Base-by-base conservation (phyloP, 2,329 filamentous ascomycete species). In the Geosmithia putterillii region DNA sequence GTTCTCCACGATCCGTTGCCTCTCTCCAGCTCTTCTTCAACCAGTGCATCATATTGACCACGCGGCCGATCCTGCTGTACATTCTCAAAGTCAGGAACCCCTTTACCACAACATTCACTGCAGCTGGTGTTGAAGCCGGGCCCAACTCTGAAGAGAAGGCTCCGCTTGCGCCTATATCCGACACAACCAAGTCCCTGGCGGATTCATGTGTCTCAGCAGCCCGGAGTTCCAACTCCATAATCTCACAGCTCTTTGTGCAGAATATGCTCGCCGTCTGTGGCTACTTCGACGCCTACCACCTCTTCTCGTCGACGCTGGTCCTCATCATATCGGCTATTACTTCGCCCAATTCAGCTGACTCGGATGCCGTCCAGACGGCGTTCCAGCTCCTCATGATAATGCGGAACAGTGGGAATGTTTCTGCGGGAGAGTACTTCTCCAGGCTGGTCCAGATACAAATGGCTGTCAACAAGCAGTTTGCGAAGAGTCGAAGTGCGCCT, bases 1-100 rank as follows among this genome's bases (percentile, higher is more conserved):
- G 42, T 8, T 42, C 43, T 17, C 44, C 46, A n/a, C 46, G 46
- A 38, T 42, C 46, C 2, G 42, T 44, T 22, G 46, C 46, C 22
- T 48, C 46, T 18, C 15, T 48, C 7, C 46, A 48, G 18, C 40
- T 48, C 22, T 44, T 46, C 28, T 48, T 44, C 18, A 46, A 48
- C n/a, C 46, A 48, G 18, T 48, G 46, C 22, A 48, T 48, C 25
- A 48, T 48, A n/a, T 32, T 48, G 28, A 46, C 46, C 17, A 48
- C 46, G 6, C 39, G 46, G 9, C 46, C 46, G 12, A 45, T 48
- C 10, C 28, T 48, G 21, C 46, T 48, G 14, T 42, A 48, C 19
- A 39, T 48, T n/a, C 40, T 48, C 10, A 46, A 46, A 20, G 37
- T 46, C 28, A 40, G 35, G 21, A 44, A 48, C 32, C 46, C 46